Evolutionary conservation across 805 yeast genomes (phyloP).

Genomic region (Blastobotrys mokoenaii): DNA sequence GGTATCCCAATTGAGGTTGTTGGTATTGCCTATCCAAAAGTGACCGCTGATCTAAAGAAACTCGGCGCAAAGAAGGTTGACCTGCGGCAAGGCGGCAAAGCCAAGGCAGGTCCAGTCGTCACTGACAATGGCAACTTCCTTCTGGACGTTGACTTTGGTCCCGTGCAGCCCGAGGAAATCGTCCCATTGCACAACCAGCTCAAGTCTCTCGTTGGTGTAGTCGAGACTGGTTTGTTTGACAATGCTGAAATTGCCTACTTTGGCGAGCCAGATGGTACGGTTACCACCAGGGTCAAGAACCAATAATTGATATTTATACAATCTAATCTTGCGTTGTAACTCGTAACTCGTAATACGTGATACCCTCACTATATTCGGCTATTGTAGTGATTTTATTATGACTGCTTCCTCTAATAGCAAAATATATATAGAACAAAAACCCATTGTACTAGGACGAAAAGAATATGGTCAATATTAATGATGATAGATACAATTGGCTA

Average conservation of each 20-base stretch:
- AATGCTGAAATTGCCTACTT: constrained; percentile 74
- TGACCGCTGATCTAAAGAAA: constrained; percentile 48
- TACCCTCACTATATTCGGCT: too few relatives aligned
- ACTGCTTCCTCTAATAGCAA: too few relatives aligned
- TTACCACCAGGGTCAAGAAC: constrained; percentile 5
- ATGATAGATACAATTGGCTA: too few relatives aligned
- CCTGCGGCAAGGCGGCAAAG: constrained; percentile 78
- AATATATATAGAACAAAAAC: too few relatives aligned
- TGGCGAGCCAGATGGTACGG: constrained; percentile 75
- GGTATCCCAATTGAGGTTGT: constrained; percentile 96
- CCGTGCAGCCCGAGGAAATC: constrained; percentile 41
- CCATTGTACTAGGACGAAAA: too few relatives aligned
- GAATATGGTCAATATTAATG: too few relatives aligned
- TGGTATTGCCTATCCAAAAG: constrained; percentile 77
- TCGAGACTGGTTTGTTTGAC: constrained; percentile 86
- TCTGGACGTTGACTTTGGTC: constrained; percentile 89
- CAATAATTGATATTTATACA: neutral
- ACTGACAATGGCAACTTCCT: constrained; percentile 94
- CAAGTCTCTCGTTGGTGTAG: constrained; percentile 81
- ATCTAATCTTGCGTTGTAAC: too few relatives aligned
- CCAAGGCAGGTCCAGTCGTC: constrained; percentile 95
- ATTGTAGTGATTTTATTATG: too few relatives aligned
- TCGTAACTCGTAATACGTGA: too few relatives aligned
- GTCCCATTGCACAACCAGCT: constrained; percentile 51
- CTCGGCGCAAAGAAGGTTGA: constrained; percentile 58